phyloP scores from a whole-genome alignment of 2,329 filamentous ascomycete genomes.

The Fusarium veterinarium region DNA sequence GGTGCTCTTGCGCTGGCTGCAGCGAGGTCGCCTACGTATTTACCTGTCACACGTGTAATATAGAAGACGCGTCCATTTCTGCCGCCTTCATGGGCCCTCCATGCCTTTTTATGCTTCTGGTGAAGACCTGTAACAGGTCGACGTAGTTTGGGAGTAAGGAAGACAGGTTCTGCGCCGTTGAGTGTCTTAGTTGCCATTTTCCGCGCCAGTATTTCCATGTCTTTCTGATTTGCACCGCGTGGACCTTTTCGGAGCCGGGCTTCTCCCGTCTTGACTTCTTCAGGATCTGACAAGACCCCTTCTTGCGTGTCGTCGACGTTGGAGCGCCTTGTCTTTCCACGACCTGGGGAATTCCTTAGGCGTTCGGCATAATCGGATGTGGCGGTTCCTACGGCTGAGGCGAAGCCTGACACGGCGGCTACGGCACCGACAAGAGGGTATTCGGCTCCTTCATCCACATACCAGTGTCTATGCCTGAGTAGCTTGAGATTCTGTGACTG shows the following conservation, averaged over 20 bases:
- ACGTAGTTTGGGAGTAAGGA: not conserved
- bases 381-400: constrained; percentile 64
- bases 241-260: not conserved
- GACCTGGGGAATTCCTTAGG: constrained; percentile 15
- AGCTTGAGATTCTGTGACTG: constrained; percentile 69
- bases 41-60: constrained; percentile 57
- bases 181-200: constrained; percentile 50
- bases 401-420: constrained; percentile 71
- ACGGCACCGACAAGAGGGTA: constrained; percentile 74
- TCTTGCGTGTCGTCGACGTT: not conserved
- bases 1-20: constrained; percentile 72
- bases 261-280: not conserved
- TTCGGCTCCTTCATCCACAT: constrained; percentile 72
- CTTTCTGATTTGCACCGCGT: constrained; percentile 31
- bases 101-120: constrained; percentile 39
- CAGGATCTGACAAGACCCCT: not conserved
- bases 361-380: constrained; percentile 33
- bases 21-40: constrained; percentile 69
- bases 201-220: constrained; percentile 46
- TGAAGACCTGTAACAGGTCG: constrained; percentile 33
- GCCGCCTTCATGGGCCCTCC: constrained; percentile 44
- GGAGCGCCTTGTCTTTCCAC: not conserved
- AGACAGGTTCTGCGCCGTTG: constrained; percentile 63
- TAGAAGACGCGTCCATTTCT: constrained; percentile 44
- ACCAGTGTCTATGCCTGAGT: constrained; percentile 62